phyloP scores from a whole-genome alignment of 192 early-diverging fungal species.

The Chytriomyces sp. region DNA sequence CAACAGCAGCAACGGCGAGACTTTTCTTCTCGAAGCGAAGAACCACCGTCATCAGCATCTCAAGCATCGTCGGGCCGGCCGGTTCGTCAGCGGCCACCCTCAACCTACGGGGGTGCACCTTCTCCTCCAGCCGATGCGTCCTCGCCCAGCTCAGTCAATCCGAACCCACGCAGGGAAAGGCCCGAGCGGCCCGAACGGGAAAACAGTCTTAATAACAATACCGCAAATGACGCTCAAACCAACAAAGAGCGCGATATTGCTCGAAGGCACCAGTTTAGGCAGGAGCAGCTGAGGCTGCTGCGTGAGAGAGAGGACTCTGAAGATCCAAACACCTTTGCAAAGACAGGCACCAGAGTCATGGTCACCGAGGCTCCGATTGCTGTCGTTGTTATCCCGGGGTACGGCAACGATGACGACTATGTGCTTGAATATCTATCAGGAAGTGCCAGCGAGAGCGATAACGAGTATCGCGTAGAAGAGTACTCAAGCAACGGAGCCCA shows the following conservation, averaged over 20 bases:
- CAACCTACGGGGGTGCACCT: conserved; percentile 5
- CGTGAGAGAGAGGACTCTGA: conserved; percentile 21
- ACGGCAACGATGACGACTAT: conserved; percentile 32
- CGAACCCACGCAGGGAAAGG: conserved; percentile 14
- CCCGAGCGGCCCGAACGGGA: background rate
- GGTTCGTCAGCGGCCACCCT: conserved; percentile 14
- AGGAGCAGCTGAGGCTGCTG: conserved; percentile 22
- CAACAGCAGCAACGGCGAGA: background rate
- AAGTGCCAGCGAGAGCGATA: conserved; percentile 7
- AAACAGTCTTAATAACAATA: background rate
- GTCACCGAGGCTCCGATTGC: background rate
- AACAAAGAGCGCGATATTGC: conserved; percentile 35
- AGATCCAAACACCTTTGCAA: background rate
- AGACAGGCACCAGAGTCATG: background rate
- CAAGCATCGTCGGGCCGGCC: background rate
- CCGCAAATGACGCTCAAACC: background rate
- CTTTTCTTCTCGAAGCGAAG: background rate
- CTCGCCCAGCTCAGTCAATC: background rate
- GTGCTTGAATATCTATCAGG: conserved; percentile 23
- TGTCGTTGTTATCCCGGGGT: conserved; percentile 29
- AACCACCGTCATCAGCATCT: background rate
- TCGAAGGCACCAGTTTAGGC: conserved; percentile 23
- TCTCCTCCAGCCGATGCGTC: background rate
- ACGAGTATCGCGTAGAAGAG: conserved; percentile 2
- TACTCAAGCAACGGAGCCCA: background rate